Base-by-base conservation (phyloP, 176 grass and related monocot species). In the Dendrocalamus sinicus region DNA sequence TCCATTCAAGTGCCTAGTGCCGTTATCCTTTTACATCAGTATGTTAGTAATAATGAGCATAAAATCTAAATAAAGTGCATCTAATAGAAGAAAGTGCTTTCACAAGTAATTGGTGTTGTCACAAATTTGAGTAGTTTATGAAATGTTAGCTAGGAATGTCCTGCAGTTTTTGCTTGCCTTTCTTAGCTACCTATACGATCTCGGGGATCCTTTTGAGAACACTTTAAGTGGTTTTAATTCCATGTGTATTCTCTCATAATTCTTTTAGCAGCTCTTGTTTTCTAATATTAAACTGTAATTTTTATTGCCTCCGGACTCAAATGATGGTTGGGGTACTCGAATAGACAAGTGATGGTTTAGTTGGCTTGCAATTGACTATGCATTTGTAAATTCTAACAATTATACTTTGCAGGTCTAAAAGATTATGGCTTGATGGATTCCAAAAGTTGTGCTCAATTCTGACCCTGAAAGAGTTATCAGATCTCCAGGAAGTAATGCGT, bases 401-500 rank as follows among this genome's bases (percentile, higher is more conserved):
- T 59, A 22, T 12, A 59, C 12, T 40, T 83, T 85, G 13, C 89
- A 98, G 93, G 93, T 96, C 91, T 48, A 98, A 98, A 90, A 92
- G 78, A 77, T 92, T 98, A 92, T 95, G 96, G 93, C 89, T 98
- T 67, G 96, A 98, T 30, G 96, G 96, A 32, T 98, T 98, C 76
- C 88, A 91, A 88, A 98, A 89, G 83, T 81, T 96, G 72, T 89
- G 90, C 78, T 94, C 88, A 14, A 52, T 89, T 85, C 47, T 98
- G 75, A 91, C 96, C 41, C 53, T 95, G 66, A 98, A 98, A 81
- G 92, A 96, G 78, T 66, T 98, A 39, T 92, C 96, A 72, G 96
- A 98, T 91, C 92, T 96, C 69, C 96, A 98, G 83, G 93, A 98
- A 98, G 96, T 98, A 39, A 96, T 98, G 93, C 79, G 79, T 50